Evolutionary conservation across 1,139 yeast genomes (phyloP).

Genomic region (Zygosaccharomyces pseudobailii): DNA sequence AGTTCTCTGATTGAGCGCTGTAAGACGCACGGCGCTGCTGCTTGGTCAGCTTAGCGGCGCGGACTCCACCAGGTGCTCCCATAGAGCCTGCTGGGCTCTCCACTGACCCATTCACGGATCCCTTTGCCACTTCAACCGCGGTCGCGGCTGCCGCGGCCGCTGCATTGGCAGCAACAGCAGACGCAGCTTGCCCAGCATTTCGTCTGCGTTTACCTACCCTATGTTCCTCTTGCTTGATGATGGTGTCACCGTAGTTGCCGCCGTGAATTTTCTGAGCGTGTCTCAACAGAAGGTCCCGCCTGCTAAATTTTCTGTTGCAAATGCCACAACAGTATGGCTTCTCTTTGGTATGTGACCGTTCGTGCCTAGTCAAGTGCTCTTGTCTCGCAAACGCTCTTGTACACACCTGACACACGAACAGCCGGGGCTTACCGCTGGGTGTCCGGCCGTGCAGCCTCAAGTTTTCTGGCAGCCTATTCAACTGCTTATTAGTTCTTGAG

Average conservation of each 20-base stretch:
- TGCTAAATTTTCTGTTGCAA: constrained; percentile 64
- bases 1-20: constrained; percentile 68
- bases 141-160: not conserved
- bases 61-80: not conserved
- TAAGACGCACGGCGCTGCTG: constrained; percentile 58
- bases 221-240: constrained; percentile 6
- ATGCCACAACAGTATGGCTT: constrained; percentile 78
- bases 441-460: constrained; percentile 42
- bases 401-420: constrained; percentile 66
- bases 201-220: constrained; percentile 21
- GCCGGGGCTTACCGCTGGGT: constrained; percentile 73
- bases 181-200: constrained; percentile 5
- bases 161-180: not conserved
- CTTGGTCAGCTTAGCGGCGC: not conserved
- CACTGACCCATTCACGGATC: not conserved
- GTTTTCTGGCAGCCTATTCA: constrained; percentile 35
- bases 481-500: constrained; percentile 34
- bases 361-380: constrained; percentile 72
- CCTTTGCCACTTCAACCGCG: not conserved
- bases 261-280: constrained; percentile 76
- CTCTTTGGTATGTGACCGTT: constrained; percentile 77
- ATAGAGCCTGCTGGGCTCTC: not conserved
- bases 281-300: constrained; percentile 66
- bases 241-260: constrained; percentile 32
- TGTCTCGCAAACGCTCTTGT: constrained; percentile 77